These are phyloP conservation scores for Apiospora aurea DNA, from an alignment of 2,329 filamentous ascomycete species.

Conservation along the genomic window DNA sequence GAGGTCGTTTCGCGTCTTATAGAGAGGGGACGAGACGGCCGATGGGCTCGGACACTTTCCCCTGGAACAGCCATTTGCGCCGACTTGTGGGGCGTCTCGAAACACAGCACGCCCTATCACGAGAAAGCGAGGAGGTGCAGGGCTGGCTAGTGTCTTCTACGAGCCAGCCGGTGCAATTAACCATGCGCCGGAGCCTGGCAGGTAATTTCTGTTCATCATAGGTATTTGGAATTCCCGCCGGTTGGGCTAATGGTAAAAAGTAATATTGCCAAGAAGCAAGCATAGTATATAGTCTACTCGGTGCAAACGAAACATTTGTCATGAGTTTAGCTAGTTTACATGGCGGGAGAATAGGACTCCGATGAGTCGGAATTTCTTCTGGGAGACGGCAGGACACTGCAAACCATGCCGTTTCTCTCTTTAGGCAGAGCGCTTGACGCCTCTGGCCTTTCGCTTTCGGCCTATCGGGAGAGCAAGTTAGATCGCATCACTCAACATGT, in stretches of 20 bases:
- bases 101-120: not conserved
- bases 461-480: not conserved
- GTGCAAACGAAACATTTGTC: not conserved
- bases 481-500: not conserved
- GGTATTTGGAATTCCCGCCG: not conserved
- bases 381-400: not conserved
- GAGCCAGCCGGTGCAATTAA: not conserved
- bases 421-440: not conserved
- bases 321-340: not conserved
- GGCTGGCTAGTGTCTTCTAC: not conserved
- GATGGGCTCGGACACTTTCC: not conserved
- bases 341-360: not conserved
- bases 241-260: not conserved
- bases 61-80: conserved; percentile 1
- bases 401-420: not conserved
- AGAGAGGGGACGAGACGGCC: not conserved
- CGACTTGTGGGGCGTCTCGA: not conserved
- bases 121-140: not conserved
- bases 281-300: not conserved
- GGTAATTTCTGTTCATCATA: not conserved
- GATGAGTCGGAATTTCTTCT: not conserved
- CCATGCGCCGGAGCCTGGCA: not conserved
- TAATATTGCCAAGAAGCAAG: not conserved
- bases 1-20: not conserved
- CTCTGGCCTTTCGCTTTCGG: conserved; percentile 22